These are phyloP conservation scores for Parsonsia alboflavescens DNA, from an alignment of 257 asterid species.

Conservation along the genomic window DNA sequence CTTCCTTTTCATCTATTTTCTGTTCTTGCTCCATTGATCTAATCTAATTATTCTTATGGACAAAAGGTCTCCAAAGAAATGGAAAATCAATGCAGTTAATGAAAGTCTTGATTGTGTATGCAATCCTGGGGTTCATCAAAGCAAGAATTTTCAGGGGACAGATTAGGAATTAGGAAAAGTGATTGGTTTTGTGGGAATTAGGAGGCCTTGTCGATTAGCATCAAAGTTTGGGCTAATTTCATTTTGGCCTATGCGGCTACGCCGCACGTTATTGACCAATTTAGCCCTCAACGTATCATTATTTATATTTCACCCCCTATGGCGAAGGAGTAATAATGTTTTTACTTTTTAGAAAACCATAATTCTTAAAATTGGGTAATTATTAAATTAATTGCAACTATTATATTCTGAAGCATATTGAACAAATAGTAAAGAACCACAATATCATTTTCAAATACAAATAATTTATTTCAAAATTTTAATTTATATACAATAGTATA, in stretches of 20 bases:
- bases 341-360: too few species aligned
- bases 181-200: not conserved
- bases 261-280: not conserved
- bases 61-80: not conserved
- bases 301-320: too few species aligned
- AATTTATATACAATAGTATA: too few species aligned
- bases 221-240: not conserved
- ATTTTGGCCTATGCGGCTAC: too few species aligned
- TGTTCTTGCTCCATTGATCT: constrained; percentile 50
- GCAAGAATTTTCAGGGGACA: constrained; percentile 3
- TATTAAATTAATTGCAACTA: too few species aligned
- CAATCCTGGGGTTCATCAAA: not conserved
- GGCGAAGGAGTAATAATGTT: too few species aligned
- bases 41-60: not conserved
- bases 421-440: too few species aligned
- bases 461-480: too few species aligned
- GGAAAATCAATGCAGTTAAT: not conserved
- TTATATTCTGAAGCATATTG: too few species aligned
- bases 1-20: constrained; percentile 31
- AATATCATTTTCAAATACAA: too few species aligned
- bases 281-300: not conserved
- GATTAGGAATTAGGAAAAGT: not conserved
- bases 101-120: not conserved
- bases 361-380: too few species aligned
- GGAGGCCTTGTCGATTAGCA: not conserved